A percentile compares a stretch with the other conserved stretches of the same genome.
Evolutionary conservation across 495 filamentous ascomycete species (phyloP).

Genomic region (Usnea hakonensis): DNA sequence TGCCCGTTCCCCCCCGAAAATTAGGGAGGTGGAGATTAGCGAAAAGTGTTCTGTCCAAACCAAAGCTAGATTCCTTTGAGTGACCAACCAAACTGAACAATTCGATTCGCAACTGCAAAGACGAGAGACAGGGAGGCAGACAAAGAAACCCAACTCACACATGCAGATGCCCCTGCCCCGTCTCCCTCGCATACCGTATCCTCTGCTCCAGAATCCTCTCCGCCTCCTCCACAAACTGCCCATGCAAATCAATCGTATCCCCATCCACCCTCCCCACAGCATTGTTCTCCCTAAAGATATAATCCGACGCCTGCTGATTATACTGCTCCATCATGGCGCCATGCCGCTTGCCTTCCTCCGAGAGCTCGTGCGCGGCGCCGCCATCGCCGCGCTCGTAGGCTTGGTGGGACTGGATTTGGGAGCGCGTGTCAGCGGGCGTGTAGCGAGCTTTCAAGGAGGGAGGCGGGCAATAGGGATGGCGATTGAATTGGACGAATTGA

Average conservation of each 20-base stretch:
- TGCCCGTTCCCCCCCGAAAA: not conserved
- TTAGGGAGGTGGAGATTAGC: no score
- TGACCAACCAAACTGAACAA: no score
- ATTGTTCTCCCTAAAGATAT: slow-evolving; percentile 93
- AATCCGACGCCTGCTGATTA: slow-evolving; percentile 84
- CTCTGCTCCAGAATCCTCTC: slow-evolving; percentile 78
- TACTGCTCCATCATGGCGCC: slow-evolving; percentile 69
- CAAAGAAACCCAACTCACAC: slow-evolving; percentile 39
- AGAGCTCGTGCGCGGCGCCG: slow-evolving; percentile 68
- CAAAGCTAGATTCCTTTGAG: no score
- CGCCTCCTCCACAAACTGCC: slow-evolving; percentile 88
- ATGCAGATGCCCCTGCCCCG: slow-evolving; percentile 70
- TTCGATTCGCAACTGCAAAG: no score
- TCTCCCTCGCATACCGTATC: slow-evolving; percentile 62
- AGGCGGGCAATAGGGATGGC: not conserved
- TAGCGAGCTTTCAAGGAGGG: not conserved
- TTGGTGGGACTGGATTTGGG: slow-evolving; percentile 61
- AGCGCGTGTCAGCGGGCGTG: slow-evolving; percentile 2
- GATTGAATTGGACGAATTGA: not conserved
- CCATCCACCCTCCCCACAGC: slow-evolving; percentile 55
- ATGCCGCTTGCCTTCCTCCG: slow-evolving; percentile 77
- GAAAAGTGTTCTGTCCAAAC: no score
- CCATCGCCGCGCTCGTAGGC: slow-evolving; percentile 77
- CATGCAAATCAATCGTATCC: slow-evolving; percentile 91
- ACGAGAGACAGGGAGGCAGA: no score